Evolutionary conservation across 345 rosid species (phyloP).

Genomic region (Cardamine resedifolia): DNA sequence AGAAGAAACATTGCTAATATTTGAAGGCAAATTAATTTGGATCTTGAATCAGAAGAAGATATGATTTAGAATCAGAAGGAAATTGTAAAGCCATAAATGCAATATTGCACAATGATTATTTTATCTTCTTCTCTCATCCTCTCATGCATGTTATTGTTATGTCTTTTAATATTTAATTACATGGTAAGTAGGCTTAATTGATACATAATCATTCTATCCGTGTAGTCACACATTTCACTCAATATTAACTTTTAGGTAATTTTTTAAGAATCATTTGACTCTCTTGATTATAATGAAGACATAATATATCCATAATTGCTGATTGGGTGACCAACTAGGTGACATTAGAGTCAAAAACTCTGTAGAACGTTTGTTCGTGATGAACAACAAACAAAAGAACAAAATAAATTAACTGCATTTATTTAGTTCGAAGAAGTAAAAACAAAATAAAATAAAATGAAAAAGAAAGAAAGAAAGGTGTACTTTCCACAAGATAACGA

Average conservation of each 20-base stretch:
- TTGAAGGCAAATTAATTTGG: constrained; percentile 16
- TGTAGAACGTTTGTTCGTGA: constrained; percentile 18
- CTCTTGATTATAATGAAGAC: background rate
- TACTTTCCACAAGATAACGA: background rate
- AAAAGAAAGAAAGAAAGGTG: background rate
- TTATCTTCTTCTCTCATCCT: background rate
- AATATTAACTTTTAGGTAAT: background rate
- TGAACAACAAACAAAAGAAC: constrained; percentile 4
- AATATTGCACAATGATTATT: background rate
- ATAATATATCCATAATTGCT: background rate
- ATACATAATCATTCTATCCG: background rate
- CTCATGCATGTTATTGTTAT: background rate
- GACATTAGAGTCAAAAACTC: constrained; percentile 19
- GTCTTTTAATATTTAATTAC: background rate
- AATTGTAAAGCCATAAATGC: constrained; percentile 19
- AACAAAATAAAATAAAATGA: too few species aligned
- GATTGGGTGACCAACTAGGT: constrained; percentile 10
- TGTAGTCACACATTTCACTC: background rate
- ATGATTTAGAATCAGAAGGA: constrained; percentile 5
- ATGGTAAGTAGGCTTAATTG: background rate
- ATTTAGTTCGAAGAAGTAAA: background rate
- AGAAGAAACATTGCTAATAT: constrained; percentile 1
- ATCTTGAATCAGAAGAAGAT: constrained; percentile 26
- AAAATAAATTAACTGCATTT: background rate
- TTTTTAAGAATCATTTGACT: background rate